These are phyloP conservation scores for Sophora flavescens DNA, from an alignment of 306 rosid genomes.

Conservation along the genomic window DNA sequence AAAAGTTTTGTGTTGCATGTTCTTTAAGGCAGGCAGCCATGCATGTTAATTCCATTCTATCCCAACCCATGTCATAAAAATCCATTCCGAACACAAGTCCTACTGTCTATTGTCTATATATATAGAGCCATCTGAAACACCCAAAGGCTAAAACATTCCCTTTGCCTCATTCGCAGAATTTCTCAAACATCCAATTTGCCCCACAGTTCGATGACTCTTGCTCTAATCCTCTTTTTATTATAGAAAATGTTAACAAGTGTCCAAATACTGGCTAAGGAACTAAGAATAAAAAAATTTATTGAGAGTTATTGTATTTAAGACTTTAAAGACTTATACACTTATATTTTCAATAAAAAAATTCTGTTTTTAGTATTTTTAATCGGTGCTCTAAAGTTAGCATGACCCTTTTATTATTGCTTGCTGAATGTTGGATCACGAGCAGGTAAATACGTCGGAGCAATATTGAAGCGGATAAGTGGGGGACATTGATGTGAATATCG, in stretches of 20 bases:
- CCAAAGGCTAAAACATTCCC: conserved; percentile 42
- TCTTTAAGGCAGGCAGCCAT: conserved; percentile 48
- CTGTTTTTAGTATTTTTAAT: no score
- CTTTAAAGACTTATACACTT: no score
- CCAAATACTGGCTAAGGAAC: no score
- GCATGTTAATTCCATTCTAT: conserved; percentile 59
- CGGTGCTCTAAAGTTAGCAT: no score
- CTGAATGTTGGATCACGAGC: conserved; percentile 21
- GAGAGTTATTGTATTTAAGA: no score
- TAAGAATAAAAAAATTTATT: no score
- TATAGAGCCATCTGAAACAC: conserved; percentile 27
- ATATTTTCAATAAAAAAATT: no score
- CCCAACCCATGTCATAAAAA: conserved; percentile 63
- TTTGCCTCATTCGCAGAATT: conserved; percentile 43
- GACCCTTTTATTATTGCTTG: conserved; percentile 19
- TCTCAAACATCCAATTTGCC: conserved; percentile 19
- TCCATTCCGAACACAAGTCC: conserved; percentile 54
- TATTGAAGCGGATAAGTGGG: not conserved
- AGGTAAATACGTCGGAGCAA: no score
- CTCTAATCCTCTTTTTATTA: conserved; percentile 32
- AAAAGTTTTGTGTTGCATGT: conserved; percentile 51
- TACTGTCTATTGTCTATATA: conserved; percentile 52
- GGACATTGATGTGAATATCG: not conserved
- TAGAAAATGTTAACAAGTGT: not conserved
- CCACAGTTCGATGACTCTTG: conserved; percentile 24